phyloP scores from a whole-genome alignment of 2,329 filamentous ascomycete species.

The Fulvia fulva region DNA sequence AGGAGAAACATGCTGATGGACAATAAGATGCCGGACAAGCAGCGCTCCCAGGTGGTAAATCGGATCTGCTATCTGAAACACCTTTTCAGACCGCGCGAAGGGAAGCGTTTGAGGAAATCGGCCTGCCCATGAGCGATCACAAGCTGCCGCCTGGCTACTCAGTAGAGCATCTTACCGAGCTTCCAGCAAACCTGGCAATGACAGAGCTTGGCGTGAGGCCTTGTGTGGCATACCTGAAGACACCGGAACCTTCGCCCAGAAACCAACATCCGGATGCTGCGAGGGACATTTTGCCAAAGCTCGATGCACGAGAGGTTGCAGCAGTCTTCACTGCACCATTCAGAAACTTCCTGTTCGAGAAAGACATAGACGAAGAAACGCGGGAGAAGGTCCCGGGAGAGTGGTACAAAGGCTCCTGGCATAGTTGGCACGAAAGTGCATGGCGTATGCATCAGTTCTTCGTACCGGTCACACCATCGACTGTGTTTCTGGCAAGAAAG shows the following conservation, averaged over 20 bases:
- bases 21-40: conserved; percentile 46
- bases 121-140: conserved; percentile 67
- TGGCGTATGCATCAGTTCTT: conserved; percentile 93
- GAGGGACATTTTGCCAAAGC: conserved; percentile 55
- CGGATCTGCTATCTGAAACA: conserved; percentile 53
- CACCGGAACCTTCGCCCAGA: conserved; percentile 47
- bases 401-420: conserved; percentile 87
- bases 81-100: conserved; percentile 77
- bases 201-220: conserved; percentile 49
- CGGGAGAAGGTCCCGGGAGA: conserved; percentile 45
- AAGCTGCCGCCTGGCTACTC: conserved; percentile 72
- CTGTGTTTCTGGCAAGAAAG: conserved; percentile 45
- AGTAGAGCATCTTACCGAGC: conserved; percentile 81
- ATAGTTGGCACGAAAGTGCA: conserved; percentile 68
- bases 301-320: conserved; percentile 87
- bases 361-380: conserved; percentile 50
- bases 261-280: conserved; percentile 54
- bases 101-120: conserved; percentile 91
- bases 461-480: conserved; percentile 71
- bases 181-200: conserved; percentile 58
- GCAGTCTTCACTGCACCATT: conserved; percentile 91
- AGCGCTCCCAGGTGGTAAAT: conserved; percentile 53
- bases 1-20: conserved; percentile 1
- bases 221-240: conserved; percentile 57
- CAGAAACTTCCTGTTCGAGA: conserved; percentile 67